Evolutionary conservation across 2,329 filamentous ascomycete species (phyloP).

Genomic region (Blastomyces gilchristii): DNA sequence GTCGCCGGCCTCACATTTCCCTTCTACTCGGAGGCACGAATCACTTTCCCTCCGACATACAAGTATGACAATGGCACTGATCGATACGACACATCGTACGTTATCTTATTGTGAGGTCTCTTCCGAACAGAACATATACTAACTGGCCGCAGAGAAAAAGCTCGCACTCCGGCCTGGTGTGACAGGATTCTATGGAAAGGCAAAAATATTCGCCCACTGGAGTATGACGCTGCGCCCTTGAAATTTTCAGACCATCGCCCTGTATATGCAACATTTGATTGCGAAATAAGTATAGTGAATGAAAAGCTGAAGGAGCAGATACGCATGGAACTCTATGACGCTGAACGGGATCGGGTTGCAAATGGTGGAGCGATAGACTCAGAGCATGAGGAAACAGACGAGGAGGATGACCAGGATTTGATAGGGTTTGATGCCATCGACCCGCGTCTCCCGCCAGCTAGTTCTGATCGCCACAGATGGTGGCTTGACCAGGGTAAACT

Average conservation of each 20-base stretch:
- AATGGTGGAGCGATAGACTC: conserved; percentile 32
- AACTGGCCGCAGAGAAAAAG: conserved; percentile 61
- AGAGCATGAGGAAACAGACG: conserved; percentile 20
- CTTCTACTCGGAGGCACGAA: conserved; percentile 81
- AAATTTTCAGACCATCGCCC: conserved; percentile 93
- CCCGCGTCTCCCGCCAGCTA: conserved; percentile 58
- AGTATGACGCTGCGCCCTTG: conserved; percentile 73
- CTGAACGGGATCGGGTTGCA: conserved; percentile 54
- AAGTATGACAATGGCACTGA: conserved; percentile 87
- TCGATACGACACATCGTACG: conserved; percentile 80
- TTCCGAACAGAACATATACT: conserved; percentile 17
- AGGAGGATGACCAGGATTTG: conserved; percentile 54
- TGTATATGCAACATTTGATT: conserved; percentile 82
- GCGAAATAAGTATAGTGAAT: conserved; percentile 69
- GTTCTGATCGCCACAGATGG: conserved; percentile 53
- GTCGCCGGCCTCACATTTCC: conserved; percentile 79
- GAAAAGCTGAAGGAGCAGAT: conserved; percentile 62
- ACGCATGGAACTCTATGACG: conserved; percentile 62
- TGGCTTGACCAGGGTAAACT: conserved; percentile 51
- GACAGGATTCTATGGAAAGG: conserved; percentile 87
- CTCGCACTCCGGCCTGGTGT: conserved; percentile 92
- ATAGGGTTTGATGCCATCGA: conserved; percentile 75
- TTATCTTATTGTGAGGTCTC: conserved; percentile 13
- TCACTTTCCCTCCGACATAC: conserved; percentile 87
- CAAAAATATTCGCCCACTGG: conserved; percentile 65